Percentiles rank a stretch among this genome's conserved stretches.
Conservation (phyloP, 768 basidiomycete genomes). For the Suillus decipiens region DNA sequence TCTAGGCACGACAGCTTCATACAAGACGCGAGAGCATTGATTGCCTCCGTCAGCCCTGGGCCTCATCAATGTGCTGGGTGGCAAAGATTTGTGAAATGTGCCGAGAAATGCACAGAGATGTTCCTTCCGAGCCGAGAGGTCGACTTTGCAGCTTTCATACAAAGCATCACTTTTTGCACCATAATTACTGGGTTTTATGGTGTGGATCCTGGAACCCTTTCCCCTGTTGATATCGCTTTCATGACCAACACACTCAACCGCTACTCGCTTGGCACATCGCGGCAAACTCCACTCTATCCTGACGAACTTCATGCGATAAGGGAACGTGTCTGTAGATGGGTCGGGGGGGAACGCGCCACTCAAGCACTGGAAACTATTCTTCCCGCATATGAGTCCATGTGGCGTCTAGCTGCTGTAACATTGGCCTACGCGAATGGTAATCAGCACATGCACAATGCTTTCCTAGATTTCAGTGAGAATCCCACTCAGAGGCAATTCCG, state of each 20-base stretch:
- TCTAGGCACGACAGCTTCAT: neutral
- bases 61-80: neutral
- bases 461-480: conserved; percentile 38
- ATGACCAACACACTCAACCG: conserved; percentile 41
- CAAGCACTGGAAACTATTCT: conserved; percentile 52
- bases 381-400: conserved; percentile 62
- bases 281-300: too few species aligned
- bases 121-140: conserved; percentile 18
- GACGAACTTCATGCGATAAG: conserved; percentile 37
- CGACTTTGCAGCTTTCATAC: conserved; percentile 44
- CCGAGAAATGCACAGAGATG: neutral
- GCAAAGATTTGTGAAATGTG: neutral
- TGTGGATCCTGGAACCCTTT: conserved; percentile 26
- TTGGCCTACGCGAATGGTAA: conserved; percentile 35
- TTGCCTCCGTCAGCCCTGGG: neutral
- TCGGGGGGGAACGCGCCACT: conserved; percentile 31
- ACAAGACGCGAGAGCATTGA: neutral
- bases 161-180: conserved; percentile 43
- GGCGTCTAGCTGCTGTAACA: conserved; percentile 58
- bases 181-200: conserved; percentile 44
- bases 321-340: conserved; percentile 32
- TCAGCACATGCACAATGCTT: conserved; percentile 24
- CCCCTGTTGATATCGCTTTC: conserved; percentile 33
- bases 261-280: conserved; percentile 10
- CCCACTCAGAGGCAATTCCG: conserved; percentile 25